Percentiles rank a stretch among this genome's conserved stretches.
Conservation (phyloP, 192 early-diverging fungal species). For the Gamsiella multidivaricata region DNA sequence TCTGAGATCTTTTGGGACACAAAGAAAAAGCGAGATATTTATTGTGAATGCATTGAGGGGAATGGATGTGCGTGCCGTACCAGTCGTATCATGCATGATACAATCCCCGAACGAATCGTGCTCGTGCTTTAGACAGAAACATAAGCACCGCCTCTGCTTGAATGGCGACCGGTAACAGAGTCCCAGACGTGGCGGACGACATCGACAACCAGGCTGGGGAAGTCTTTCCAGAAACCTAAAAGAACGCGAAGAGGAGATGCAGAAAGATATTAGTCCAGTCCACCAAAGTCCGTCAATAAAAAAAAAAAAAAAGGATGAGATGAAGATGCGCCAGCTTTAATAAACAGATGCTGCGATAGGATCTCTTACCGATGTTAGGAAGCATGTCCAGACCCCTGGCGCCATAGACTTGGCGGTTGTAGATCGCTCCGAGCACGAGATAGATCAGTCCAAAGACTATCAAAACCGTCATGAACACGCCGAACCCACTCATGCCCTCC, state of each 20-base stretch:
- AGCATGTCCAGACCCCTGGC: conserved; percentile 39
- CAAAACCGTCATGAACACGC: conserved; percentile 33
- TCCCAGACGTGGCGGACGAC: conserved; percentile 46
- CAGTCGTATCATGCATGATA: too few relatives aligned
- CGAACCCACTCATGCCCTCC: conserved; percentile 42
- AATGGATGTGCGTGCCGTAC: too few relatives aligned
- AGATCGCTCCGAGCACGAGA: conserved; percentile 25
- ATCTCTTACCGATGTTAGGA: conserved; percentile 33
- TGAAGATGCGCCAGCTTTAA: too few relatives aligned
- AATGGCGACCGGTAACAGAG: conserved; percentile 33
- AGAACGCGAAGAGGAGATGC: neutral
- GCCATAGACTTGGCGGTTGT: conserved; percentile 43
- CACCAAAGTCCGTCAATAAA: neutral
- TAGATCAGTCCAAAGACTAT: conserved; percentile 26
- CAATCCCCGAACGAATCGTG: too few relatives aligned
- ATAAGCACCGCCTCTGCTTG: conserved; percentile 24
- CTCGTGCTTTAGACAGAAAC: conserved; percentile 1
- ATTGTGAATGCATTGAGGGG: too few relatives aligned
- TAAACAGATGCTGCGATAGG: too few relatives aligned
- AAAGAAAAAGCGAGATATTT: too few relatives aligned
- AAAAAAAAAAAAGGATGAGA: neutral
- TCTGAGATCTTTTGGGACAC: too few relatives aligned
- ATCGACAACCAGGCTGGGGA: conserved; percentile 40
- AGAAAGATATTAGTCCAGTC: neutral
- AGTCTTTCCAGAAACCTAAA: conserved; percentile 47